These are phyloP conservation scores for Spathaspora sp. DNA, from an alignment of 1,139 yeast species.

Conservation along the genomic window DNA sequence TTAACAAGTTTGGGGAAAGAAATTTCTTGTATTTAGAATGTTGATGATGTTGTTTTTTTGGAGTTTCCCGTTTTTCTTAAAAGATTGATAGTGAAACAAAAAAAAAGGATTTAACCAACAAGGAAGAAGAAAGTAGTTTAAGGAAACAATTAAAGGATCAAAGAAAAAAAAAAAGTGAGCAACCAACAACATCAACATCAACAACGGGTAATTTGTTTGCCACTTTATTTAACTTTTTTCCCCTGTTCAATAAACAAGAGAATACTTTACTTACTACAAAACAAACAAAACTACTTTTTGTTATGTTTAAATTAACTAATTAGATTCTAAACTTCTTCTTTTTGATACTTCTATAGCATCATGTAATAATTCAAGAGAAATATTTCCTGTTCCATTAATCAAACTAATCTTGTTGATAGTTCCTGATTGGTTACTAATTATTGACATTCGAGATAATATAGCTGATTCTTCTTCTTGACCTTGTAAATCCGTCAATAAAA, in stretches of 20 bases:
- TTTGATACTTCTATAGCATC: slow-evolving; percentile 36
- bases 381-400: slow-evolving; percentile 24
- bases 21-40: neutral
- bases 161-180: no score
- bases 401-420: slow-evolving; percentile 18
- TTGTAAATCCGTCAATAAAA: slow-evolving; percentile 67
- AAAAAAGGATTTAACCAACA: neutral
- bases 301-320: neutral
- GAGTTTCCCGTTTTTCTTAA: neutral
- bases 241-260: no score
- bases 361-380: slow-evolving; percentile 46
- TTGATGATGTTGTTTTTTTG: neutral
- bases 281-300: neutral
- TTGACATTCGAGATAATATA: slow-evolving; percentile 41
- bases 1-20: neutral
- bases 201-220: no score
- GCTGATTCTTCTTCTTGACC: slow-evolving; percentile 76
- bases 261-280: neutral
- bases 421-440: slow-evolving; percentile 26
- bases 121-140: neutral
- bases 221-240: no score
- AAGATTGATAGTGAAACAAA: neutral
- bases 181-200: no score
- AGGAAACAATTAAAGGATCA: no score
- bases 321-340: slow-evolving; percentile 10